A percentile compares a stretch with the other conserved stretches of the same genome.
Evolutionary conservation across 176 grass and related monocot genomes (phyloP).

Genomic region (Phragmites australis): DNA sequence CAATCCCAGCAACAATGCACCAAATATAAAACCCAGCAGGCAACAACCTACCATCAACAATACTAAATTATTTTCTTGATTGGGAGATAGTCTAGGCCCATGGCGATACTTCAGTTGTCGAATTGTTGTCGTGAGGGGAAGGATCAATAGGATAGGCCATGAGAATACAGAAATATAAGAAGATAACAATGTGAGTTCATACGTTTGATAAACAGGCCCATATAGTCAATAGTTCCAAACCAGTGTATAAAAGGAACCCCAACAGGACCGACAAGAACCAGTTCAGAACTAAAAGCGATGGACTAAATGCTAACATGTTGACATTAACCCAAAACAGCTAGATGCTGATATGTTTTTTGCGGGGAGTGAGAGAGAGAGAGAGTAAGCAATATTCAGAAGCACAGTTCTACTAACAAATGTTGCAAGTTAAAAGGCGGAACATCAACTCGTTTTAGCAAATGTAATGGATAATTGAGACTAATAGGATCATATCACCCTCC

Average conservation of each 20-base stretch:
- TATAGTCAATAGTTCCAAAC: neutral
- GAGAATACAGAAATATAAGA: neutral
- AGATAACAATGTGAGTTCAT: neutral
- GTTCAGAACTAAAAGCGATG: neutral
- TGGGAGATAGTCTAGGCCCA: neutral
- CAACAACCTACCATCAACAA: neutral
- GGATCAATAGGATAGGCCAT: neutral
- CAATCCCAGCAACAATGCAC: neutral
- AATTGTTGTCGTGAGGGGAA: too few relatives aligned
- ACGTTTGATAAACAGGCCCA: neutral
- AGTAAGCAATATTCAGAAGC: neutral
- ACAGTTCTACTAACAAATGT: conserved; percentile 3
- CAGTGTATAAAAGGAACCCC: neutral
- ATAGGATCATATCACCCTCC: neutral
- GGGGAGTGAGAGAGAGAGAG: neutral
- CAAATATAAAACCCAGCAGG: neutral
- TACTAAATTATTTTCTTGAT: neutral
- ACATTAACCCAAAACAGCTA: neutral
- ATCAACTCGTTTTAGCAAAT: conserved; percentile 2
- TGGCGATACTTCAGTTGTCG: neutral
- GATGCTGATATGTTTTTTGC: neutral
- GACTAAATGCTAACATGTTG: neutral
- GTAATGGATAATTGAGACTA: neutral
- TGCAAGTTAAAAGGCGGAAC: neutral
- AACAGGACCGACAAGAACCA: neutral